phyloP scores from a whole-genome alignment of 176 grass and related monocot species.

The Luzula sylvatica region DNA sequence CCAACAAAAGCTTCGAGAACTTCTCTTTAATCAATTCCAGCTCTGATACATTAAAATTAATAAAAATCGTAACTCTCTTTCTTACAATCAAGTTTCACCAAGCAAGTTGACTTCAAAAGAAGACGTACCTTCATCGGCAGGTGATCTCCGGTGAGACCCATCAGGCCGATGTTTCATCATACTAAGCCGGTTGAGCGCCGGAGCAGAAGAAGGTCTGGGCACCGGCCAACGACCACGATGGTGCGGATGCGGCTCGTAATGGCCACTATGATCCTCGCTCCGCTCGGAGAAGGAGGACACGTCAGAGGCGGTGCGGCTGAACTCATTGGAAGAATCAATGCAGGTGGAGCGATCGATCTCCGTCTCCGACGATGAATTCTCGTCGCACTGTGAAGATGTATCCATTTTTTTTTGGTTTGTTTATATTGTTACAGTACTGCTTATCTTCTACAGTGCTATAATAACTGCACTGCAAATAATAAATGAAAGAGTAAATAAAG shows the following conservation, averaged over 20 bases:
- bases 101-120: too few species aligned
- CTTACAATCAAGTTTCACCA: too few species aligned
- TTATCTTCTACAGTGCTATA: too few species aligned
- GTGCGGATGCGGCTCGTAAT: slow-evolving; percentile 28
- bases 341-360: slow-evolving; percentile 39
- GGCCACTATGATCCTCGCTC: slow-evolving; percentile 47
- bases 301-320: slow-evolving; percentile 70
- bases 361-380: slow-evolving; percentile 42
- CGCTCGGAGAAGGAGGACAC: slow-evolving; percentile 69
- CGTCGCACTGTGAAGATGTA: slow-evolving; percentile 49
- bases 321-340: slow-evolving; percentile 32
- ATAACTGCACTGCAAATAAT: too few species aligned
- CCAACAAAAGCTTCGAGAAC: slow-evolving; percentile 90
- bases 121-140: slow-evolving; percentile 41
- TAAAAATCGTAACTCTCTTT: background rate
- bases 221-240: slow-evolving; percentile 31
- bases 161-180: slow-evolving; percentile 48
- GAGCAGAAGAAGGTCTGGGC: slow-evolving; percentile 18
- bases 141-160: slow-evolving; percentile 40
- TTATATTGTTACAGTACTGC: too few species aligned
- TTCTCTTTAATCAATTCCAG: slow-evolving; percentile 90
- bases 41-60: slow-evolving; percentile 29
- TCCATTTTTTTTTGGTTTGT: slow-evolving; percentile 34
- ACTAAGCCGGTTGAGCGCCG: slow-evolving; percentile 41
- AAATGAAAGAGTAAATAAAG: too few species aligned